Evolutionary conservation across 371 early-diverging fungal genomes (phyloP).

Genomic region (Mycotypha africana): DNA sequence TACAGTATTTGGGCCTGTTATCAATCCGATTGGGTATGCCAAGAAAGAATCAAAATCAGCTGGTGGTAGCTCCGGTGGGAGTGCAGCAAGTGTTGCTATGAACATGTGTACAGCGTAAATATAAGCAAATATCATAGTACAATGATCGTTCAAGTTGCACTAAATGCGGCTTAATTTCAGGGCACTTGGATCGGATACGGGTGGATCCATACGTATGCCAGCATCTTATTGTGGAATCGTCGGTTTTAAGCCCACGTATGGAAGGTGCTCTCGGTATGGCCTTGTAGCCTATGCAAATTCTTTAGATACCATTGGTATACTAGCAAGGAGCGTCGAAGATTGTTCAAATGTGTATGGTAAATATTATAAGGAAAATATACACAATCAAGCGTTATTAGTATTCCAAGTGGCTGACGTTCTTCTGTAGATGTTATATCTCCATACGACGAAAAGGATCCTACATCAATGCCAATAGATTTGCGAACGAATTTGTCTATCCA

Average conservation of each 20-base stretch:
- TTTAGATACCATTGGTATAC: slow-evolving; percentile 84
- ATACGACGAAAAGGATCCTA: slow-evolving; percentile 58
- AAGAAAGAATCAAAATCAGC: slow-evolving; percentile 39
- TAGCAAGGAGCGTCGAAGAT: slow-evolving; percentile 58
- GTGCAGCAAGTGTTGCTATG: slow-evolving; percentile 88
- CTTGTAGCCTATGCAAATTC: slow-evolving; percentile 85
- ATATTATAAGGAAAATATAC: not conserved
- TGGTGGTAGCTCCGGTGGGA: slow-evolving; percentile 94
- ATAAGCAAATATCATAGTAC: not conserved
- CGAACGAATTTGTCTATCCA: slow-evolving; percentile 17
- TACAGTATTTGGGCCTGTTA: slow-evolving; percentile 43
- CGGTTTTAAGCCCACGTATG: slow-evolving; percentile 93
- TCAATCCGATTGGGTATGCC: slow-evolving; percentile 38
- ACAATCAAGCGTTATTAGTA: not conserved
- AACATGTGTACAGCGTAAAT: slow-evolving; percentile 71
- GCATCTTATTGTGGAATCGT: slow-evolving; percentile 92
- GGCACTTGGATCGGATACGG: slow-evolving; percentile 90
- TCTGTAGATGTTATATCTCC: slow-evolving; percentile 48
- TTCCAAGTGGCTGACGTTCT: too few relatives aligned
- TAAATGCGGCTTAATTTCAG: too few relatives aligned
- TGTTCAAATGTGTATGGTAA: slow-evolving; percentile 51
- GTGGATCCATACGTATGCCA: slow-evolving; percentile 91
- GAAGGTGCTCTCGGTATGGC: slow-evolving; percentile 83
- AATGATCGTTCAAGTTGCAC: too few relatives aligned
- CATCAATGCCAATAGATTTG: slow-evolving; percentile 38